Conservation (phyloP, 2,329 filamentous ascomycete genomes). For the Trichophyton mentagrophytes region DNA sequence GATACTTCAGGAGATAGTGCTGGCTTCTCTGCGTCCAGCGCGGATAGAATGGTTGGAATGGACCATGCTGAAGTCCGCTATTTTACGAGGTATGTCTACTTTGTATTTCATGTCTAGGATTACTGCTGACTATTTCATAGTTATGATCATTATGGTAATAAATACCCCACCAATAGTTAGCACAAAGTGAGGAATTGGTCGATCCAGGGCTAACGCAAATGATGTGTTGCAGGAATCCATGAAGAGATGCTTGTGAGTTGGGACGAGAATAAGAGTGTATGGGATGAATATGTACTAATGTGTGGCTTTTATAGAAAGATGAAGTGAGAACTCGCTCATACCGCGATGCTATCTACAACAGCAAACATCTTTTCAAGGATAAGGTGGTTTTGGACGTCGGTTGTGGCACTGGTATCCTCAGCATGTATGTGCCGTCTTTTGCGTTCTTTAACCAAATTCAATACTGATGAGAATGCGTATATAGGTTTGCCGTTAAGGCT, state of each 20-base stretch:
- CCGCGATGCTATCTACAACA: slow-evolving; percentile 95
- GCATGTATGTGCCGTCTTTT: slow-evolving; percentile 57
- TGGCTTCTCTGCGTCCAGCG: slow-evolving; percentile 21
- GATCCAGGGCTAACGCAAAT: slow-evolving; percentile 8
- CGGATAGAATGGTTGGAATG: slow-evolving; percentile 46
- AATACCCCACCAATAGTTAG: background rate
- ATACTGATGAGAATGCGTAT: background rate
- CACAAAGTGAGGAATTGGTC: background rate
- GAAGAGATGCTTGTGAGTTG: slow-evolving; percentile 89
- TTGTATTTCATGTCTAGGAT: slow-evolving; percentile 15
- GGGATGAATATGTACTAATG: slow-evolving; percentile 7
- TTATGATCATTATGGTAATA: slow-evolving; percentile 90
- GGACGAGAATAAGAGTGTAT: slow-evolving; percentile 6
- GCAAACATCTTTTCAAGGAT: slow-evolving; percentile 84
- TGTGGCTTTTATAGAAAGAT: slow-evolving; percentile 58
- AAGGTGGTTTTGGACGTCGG: slow-evolving; percentile 93
- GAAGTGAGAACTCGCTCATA: slow-evolving; percentile 94
- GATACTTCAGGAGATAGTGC: background rate
- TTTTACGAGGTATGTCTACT: slow-evolving; percentile 72
- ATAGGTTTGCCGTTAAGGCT: slow-evolving; percentile 88
- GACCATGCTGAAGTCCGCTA: slow-evolving; percentile 97
- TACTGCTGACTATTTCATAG: slow-evolving; percentile 36
- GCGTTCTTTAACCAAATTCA: background rate
- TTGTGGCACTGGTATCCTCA: slow-evolving; percentile 93
- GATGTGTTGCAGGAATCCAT: slow-evolving; percentile 60